Conservation (phyloP, 1,284 basidiomycete genomes). For the Xanthoconium separans region DNA sequence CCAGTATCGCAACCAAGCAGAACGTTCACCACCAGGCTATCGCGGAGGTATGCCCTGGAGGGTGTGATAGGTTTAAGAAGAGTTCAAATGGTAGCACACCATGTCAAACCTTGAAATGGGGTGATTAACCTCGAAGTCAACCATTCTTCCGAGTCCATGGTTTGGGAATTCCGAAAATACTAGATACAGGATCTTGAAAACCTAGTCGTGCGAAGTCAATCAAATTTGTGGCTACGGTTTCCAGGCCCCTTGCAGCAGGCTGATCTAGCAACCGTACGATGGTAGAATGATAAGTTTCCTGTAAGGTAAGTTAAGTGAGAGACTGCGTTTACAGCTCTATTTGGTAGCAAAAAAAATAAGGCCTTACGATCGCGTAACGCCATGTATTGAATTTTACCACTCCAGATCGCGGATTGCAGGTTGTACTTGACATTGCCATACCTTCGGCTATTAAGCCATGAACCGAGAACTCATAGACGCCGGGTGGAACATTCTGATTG, state of each 20-base stretch:
- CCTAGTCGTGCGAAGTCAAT: neutral
- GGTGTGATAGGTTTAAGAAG: neutral
- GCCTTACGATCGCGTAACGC: neutral
- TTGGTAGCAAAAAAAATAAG: neutral
- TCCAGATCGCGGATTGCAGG: conserved; percentile 1
- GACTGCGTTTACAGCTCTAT: neutral
- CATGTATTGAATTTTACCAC: neutral
- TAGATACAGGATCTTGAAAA: neutral
- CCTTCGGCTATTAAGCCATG: conserved; percentile 13
- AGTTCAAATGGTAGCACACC: neutral
- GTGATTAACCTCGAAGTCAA: neutral
- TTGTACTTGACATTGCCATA: neutral
- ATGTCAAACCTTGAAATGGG: neutral
- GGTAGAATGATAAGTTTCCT: conserved; percentile 1
- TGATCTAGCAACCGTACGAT: neutral
- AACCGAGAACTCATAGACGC: conserved; percentile 1
- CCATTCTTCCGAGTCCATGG: neutral
- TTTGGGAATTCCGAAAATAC: neutral
- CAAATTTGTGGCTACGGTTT: neutral
- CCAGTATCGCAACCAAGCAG: conserved; percentile 22
- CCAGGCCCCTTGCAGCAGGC: neutral
- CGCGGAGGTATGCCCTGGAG: neutral
- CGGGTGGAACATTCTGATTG: neutral
- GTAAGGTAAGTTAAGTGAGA: neutral
- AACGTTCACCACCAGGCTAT: neutral